A percentile compares a stretch with the other conserved stretches of the same genome.
Conservation (phyloP, 2,329 filamentous ascomycete species). For the Purpureocillium takamizusanense region DNA sequence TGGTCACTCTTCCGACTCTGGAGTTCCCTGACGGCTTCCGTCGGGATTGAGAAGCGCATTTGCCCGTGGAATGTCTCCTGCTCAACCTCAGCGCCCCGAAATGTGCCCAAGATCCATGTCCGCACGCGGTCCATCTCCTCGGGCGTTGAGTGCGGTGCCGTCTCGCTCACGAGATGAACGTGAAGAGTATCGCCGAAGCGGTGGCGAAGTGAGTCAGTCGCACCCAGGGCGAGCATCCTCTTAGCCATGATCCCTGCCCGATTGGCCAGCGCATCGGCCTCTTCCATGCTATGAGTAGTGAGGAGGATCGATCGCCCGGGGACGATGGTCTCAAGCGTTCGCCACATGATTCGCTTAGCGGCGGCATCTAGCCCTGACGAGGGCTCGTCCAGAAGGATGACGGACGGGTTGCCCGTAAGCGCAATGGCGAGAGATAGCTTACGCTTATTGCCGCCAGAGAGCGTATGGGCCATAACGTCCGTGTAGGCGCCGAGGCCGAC, state of each 20-base stretch:
- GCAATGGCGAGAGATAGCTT: conserved; percentile 68
- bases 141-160: conserved; percentile 59
- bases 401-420: conserved; percentile 64
- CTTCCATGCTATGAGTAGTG: conserved; percentile 75
- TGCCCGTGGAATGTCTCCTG: conserved; percentile 74
- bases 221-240: conserved; percentile 71
- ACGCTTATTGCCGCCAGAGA: conserved; percentile 70
- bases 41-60: conserved; percentile 65
- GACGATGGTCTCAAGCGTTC: conserved; percentile 55
- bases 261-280: conserved; percentile 64
- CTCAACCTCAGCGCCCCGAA: conserved; percentile 61
- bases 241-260: conserved; percentile 63
- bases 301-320: conserved; percentile 60
- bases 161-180: conserved; percentile 64
- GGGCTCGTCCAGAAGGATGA: conserved; percentile 68
- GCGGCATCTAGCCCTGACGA: conserved; percentile 65
- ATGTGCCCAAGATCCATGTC: conserved; percentile 51
- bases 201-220: conserved; percentile 55
- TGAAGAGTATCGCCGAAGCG: conserved; percentile 67
- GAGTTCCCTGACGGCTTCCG: conserved; percentile 40
- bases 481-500: conserved; percentile 57
- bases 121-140: conserved; percentile 59
- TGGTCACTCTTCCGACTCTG: conserved; percentile 12
- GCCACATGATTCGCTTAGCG: conserved; percentile 69
- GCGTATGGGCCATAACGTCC: conserved; percentile 52